Evolutionary conservation across 176 grass and related monocot species (phyloP), one percentile per base, ranked within the genome.

Genomic region (Puccinellia tenuiflora): DNA sequence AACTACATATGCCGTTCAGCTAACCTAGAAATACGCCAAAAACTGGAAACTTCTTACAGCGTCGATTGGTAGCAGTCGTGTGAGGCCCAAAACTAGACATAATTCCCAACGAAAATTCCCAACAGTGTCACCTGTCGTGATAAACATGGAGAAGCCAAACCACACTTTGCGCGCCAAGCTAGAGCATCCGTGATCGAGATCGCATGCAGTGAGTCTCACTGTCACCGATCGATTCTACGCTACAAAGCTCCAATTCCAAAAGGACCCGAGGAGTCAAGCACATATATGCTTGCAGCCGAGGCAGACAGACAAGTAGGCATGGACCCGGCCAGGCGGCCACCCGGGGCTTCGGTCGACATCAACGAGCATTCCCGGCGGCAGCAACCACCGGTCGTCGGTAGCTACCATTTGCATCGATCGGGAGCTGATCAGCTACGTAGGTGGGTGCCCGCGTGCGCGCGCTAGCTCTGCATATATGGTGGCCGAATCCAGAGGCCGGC

Each of bases 351-450:
- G 7, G 7, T 81, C 83, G 26, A 78, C 72, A 29, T 82, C 79
- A 26, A 39, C 30, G 35, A 86, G n/a, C 79, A 73, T 86, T 86
- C 29, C 18, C 25, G 9, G 76, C 80, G 80, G 62, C 76, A 33
- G 10, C 56, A n/a, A 57, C 56, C 56, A 15, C 30, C 40, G 11
- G 28, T 71, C 37, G 37, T 73, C 42, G 4, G 7, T 28, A 71
- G 38, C 38, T 7, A 29, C 42, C 14, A 13, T 25, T 10, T 15
- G 31, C 75, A 38, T 40, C 48, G 21, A 69, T 7, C 66, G 22
- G 66, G 54, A 55, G 7, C 53, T 1, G n/a, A n/a, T n/a, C n/a
- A 2, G 0, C 5, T 21, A 7, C 65, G 31, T 67, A 4, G 17
- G 16, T 21, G 68, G 17, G 16, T 21, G 68, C 24, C 68, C 4